Evolutionary conservation across 2,329 filamentous ascomycete species (phyloP).

Genomic region (Hypomyces perniciosus): DNA sequence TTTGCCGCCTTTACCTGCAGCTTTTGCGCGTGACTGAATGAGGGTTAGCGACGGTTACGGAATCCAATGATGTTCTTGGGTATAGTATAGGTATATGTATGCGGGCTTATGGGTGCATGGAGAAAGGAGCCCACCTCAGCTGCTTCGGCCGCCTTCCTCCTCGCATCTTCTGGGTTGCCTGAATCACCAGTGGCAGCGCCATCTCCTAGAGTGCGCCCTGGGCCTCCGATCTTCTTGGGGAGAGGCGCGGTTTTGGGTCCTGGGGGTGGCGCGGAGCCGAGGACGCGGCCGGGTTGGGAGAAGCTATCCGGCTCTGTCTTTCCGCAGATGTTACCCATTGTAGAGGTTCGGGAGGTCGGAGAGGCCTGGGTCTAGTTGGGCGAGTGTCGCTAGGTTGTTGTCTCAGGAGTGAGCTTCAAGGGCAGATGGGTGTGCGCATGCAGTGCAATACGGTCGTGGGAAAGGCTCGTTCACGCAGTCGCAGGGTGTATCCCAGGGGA

Average conservation of each 20-base stretch:
- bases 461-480: no score
- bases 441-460: no score
- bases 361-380: no score
- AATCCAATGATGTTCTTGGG: neutral
- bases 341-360: neutral
- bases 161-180: slow-evolving; percentile 50
- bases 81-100: no score
- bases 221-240: slow-evolving; percentile 48
- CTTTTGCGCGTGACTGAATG: slow-evolving; percentile 56
- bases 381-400: neutral
- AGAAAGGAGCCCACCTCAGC: slow-evolving; percentile 63
- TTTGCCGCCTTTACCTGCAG: slow-evolving; percentile 55
- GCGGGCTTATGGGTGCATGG: slow-evolving; percentile 13
- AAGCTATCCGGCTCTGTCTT: slow-evolving; percentile 66
- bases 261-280: slow-evolving; percentile 50
- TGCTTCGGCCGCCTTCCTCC: slow-evolving; percentile 68
- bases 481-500: no score
- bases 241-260: slow-evolving; percentile 46
- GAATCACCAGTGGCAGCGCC: slow-evolving; percentile 23
- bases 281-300: slow-evolving; percentile 63
- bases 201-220: slow-evolving; percentile 59
- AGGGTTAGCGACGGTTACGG: slow-evolving; percentile 3
- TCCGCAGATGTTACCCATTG: slow-evolving; percentile 85
- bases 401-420: no score
- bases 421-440: no score